A percentile compares a stretch with the other conserved stretches of the same genome.
These are phyloP conservation scores for Penicillium nucicola DNA, from an alignment of 495 filamentous ascomycete genomes.

Conservation along the genomic window DNA sequence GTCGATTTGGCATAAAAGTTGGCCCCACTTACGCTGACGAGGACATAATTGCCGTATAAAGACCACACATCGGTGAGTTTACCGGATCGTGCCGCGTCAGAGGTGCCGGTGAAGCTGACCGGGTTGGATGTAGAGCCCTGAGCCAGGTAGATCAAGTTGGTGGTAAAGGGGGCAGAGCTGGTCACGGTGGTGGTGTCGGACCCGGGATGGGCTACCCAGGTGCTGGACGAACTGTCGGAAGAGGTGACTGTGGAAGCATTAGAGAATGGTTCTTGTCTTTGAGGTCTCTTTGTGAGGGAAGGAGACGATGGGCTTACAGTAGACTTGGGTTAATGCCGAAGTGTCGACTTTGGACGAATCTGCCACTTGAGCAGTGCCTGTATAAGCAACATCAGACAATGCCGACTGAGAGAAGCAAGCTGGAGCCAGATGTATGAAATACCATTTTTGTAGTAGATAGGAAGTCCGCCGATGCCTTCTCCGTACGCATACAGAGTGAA, in stretches of 20 bases:
- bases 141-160: slow-evolving; percentile 5
- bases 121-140: not conserved
- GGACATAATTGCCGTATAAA: slow-evolving; percentile 14
- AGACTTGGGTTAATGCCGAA: slow-evolving; percentile 1
- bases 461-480: slow-evolving; percentile 28
- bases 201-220: slow-evolving; percentile 7
- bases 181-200: not conserved
- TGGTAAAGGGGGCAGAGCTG: not conserved
- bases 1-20: slow-evolving; percentile 13
- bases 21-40: slow-evolving; percentile 7
- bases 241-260: not conserved
- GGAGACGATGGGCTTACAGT: slow-evolving; percentile 6
- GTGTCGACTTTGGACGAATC: slow-evolving; percentile 5
- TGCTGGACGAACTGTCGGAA: slow-evolving; percentile 2
- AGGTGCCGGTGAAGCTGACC: slow-evolving; percentile 4
- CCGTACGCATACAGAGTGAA: slow-evolving; percentile 37
- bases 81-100: not conserved
- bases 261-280: not conserved
- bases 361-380: slow-evolving; percentile 9
- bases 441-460: slow-evolving; percentile 34
- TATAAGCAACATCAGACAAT: not conserved
- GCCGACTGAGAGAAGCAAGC: not conserved
- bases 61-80: slow-evolving; percentile 15
- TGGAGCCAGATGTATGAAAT: not conserved
- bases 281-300: not conserved